phyloP scores from a whole-genome alignment of 1,284 basidiomycete species.

The Malassezia sp. region DNA sequence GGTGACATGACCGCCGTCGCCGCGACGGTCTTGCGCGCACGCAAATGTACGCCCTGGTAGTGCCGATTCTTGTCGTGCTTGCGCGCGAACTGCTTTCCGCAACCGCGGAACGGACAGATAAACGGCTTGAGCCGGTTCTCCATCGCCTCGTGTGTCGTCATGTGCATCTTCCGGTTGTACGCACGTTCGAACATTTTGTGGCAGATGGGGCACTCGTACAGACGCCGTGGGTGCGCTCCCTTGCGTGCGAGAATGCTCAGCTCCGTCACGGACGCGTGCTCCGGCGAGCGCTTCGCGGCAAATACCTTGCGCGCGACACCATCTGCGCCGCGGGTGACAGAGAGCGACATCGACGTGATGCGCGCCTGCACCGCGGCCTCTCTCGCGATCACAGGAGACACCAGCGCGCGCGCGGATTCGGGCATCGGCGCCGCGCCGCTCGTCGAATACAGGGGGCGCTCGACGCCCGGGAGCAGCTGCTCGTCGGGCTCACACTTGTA shows the following conservation, averaged over 20 bases:
- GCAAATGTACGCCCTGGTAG: slow-evolving; percentile 13
- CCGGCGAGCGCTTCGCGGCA: not conserved
- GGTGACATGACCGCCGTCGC: too few species aligned
- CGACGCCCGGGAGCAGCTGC: too few species aligned
- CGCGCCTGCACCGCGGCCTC: slow-evolving; percentile 2
- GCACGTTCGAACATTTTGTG: slow-evolving; percentile 15
- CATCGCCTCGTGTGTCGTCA: slow-evolving; percentile 14
- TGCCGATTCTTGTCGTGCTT: slow-evolving; percentile 17
- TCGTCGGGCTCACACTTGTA: too few species aligned
- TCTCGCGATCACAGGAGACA: slow-evolving; percentile 6
- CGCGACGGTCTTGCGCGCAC: slow-evolving; percentile 6
- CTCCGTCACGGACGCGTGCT: slow-evolving; percentile 1
- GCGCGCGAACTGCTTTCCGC: slow-evolving; percentile 14
- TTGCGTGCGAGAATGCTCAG: not conserved
- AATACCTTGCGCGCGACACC: not conserved
- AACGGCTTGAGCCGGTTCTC: slow-evolving; percentile 15
- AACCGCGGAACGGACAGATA: slow-evolving; percentile 1
- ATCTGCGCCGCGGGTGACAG: not conserved
- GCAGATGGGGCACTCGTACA: slow-evolving; percentile 15
- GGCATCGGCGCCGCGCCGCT: too few species aligned
- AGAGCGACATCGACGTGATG: slow-evolving; percentile 2
- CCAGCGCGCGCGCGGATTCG: too few species aligned
- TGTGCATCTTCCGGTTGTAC: slow-evolving; percentile 14
- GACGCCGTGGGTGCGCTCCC: not conserved
- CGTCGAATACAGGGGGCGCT: too few species aligned